Evolutionary conservation across 2,329 filamentous ascomycete genomes (phyloP).

Genomic region (Coniochaeta prunicola): DNA sequence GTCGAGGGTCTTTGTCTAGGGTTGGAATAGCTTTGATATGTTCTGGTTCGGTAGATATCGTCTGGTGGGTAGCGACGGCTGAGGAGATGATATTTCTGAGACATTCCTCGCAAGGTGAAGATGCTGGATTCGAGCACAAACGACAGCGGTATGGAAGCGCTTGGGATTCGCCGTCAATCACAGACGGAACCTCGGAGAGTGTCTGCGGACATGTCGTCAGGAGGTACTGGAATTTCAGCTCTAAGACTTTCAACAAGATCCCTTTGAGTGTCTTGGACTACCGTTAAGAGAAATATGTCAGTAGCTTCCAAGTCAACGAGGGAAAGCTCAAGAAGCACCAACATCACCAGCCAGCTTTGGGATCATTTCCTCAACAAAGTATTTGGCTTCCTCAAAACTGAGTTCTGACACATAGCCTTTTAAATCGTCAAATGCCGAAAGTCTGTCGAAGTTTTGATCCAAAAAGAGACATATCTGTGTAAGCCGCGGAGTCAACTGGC

Average conservation of each 20-base stretch:
- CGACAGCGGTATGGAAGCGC: conserved; percentile 12
- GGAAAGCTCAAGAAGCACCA: conserved; percentile 2
- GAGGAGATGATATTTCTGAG: conserved; percentile 13
- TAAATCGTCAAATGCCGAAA: conserved; percentile 36
- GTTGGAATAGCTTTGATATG: conserved; percentile 12
- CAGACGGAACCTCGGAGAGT: conserved; percentile 15
- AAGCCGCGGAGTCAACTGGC: conserved; percentile 16
- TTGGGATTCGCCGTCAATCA: conserved; percentile 13
- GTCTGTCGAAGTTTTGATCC: conserved; percentile 21
- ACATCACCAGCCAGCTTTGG: conserved; percentile 24
- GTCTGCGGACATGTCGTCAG: conserved; percentile 30
- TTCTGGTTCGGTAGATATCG: conserved; percentile 13
- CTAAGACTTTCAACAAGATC: conserved; percentile 23
- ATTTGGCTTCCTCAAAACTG: conserved; percentile 28
- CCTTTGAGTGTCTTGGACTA: conserved; percentile 9
- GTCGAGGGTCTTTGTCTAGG: conserved; percentile 22
- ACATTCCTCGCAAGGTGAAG: conserved; percentile 12
- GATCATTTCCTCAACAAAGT: conserved; percentile 30
- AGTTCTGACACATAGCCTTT: conserved; percentile 36
- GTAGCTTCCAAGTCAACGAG: background rate
- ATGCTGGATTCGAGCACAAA: conserved; percentile 13
- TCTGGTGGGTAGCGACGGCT: conserved; percentile 13
- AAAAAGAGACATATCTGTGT: conserved; percentile 24
- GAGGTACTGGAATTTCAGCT: conserved; percentile 37
- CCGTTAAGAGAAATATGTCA: conserved; percentile 4